Conservation (phyloP, 768 basidiomycete species). For the Termitomyces sp. region DNA sequence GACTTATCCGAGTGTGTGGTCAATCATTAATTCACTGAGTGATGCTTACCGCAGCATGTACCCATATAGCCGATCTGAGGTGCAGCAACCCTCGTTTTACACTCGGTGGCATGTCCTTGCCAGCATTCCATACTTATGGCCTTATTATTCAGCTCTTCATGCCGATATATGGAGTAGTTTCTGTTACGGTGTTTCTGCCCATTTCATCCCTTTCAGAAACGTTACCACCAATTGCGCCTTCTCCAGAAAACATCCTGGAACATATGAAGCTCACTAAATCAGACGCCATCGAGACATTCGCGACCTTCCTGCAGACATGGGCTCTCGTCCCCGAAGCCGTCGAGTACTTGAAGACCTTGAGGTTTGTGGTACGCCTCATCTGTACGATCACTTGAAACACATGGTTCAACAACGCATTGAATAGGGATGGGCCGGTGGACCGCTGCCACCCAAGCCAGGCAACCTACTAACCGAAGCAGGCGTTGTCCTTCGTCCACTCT, state of each 20-base stretch:
- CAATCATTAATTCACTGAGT: not conserved
- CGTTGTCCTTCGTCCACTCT: constrained; percentile 5
- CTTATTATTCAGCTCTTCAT: constrained; percentile 22
- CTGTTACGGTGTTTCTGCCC: constrained; percentile 28
- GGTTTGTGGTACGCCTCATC: no score
- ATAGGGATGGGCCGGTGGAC: constrained; percentile 10
- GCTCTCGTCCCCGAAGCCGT: constrained; percentile 19
- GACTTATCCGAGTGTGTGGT: constrained; percentile 17
- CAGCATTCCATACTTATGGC: constrained; percentile 34
- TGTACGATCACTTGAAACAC: not conserved
- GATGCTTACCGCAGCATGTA: not conserved
- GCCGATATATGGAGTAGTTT: no score
- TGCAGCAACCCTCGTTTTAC: no score
- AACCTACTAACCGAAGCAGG: constrained; percentile 5
- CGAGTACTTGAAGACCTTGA: constrained; percentile 7
- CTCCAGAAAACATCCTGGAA: no score
- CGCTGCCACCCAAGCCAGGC: constrained; percentile 8
- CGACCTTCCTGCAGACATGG: constrained; percentile 33
- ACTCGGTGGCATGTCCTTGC: constrained; percentile 16
- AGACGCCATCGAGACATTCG: constrained; percentile 27
- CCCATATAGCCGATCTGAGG: not conserved
- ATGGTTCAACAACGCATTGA: not conserved
- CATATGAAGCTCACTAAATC: constrained; percentile 22
- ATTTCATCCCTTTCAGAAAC: constrained; percentile 12
- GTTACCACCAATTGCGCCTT: constrained; percentile 24